Evolutionary conservation across 768 basidiomycete genomes (phyloP), one percentile per base, ranked within the genome.

Genomic region (Tricholoma bakamatsutake): DNA sequence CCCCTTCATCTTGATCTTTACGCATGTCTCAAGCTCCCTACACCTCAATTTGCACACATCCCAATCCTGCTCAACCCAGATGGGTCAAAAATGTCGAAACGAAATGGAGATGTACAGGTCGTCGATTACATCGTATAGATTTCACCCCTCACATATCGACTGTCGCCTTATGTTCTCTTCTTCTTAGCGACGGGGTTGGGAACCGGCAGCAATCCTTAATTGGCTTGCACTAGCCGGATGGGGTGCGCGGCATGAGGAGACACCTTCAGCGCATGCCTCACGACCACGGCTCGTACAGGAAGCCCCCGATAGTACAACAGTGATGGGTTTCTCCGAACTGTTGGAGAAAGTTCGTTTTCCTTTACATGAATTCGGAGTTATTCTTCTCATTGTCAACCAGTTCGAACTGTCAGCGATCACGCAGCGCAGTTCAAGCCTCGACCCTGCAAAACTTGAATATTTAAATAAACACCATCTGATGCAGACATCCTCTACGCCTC

Each of bases 221-320:
- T 98, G 95, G 87, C 80, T 98, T 7, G 92, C 92, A 5, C 74
- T 98, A 15, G 87, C 92, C n/a, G 95, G 97, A 1, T 98, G 95
- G 91, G 91, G 93, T 21, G 82, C 78, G 9, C 75, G 79, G 8
- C 76, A 76, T 42, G 69, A 74, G 48, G 46, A 59, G 11, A 45
- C 63, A 0, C 46, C 53, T 4, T 57, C 65, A 18, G 51, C 52
- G 37, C 63, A 37, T 52, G 59, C 18, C 50, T 27, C 65, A 34
- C 60, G 56, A 51, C 58, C 59, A 10, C 62, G 52, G 12, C 61
- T 55, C 28, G 37, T 64, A 7, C 70, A 75, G 31, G 72, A 74
- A 33, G 80, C 81, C 1, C 86, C 87, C 0, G 84, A 87, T 47
- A 86, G 85, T 64, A 88, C 85, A 0, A 69, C 76, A 10, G 66